Base-by-base conservation (phyloP, 2,329 filamentous ascomycete species). In the Xylaria sp. region DNA sequence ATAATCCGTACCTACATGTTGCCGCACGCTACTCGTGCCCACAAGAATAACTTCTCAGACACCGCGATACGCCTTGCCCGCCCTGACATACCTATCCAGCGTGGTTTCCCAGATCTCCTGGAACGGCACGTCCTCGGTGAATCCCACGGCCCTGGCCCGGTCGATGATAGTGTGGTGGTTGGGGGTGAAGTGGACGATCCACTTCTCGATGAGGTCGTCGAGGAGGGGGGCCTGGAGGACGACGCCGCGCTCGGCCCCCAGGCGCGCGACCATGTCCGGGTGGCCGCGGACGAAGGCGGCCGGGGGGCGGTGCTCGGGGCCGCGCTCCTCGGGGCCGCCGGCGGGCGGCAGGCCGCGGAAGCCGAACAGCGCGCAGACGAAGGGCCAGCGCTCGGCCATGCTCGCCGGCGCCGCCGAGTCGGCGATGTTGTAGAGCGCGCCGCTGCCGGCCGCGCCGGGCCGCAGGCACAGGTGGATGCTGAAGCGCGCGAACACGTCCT, bases 251-350 rank as follows among this genome's bases (percentile, higher is more conserved):
- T 44, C 41, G 7, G 4, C 2, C 4, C 6, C 41, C 41, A 44
- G 20, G 19, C 8, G 7, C 41, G 9, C 41, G n/a, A 24, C 41
- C 41, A 18, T 4, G 20, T 24, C 41, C 7, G 11, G 74, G 18
- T 44, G 41, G 7, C 17, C 41, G 4, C 2, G 13, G 5, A 44
- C 19, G 11, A 21, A 44, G 29, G 5, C 11, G 11, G 44, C 29
- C n/a, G n/a, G n/a, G 39, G n/a, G 4, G 39, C 2, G 18, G n/a
- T n/a, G n/a, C n/a, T 13, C 29, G 16, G 11, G 29, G 29, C 29
- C 9, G 24, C 6, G 11, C n/a, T n/a, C n/a, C n/a, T 50, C 47
- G 9, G 47, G 20, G 8, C 44, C 21, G 5, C 9, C 26, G 4
- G 38, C 39, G 39, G 48, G 48, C 39, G 48, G 48, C 16, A 44